Conservation (phyloP, 2,329 filamentous ascomycete species). For the Cercospora sojina region DNA sequence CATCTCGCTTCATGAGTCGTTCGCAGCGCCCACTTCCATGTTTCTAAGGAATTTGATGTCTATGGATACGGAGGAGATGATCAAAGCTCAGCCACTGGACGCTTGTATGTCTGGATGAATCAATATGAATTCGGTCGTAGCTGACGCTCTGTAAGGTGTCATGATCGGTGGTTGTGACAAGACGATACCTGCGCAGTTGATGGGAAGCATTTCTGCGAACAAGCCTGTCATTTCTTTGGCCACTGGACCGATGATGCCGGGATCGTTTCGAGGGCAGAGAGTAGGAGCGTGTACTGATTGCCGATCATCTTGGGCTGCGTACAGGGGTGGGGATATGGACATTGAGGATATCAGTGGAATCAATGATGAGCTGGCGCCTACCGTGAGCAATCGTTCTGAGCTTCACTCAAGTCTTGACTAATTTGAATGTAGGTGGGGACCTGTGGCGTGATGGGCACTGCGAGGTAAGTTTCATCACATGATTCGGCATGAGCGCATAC, state of each 20-base stretch:
- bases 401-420: not conserved
- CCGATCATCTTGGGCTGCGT: slow-evolving; percentile 70
- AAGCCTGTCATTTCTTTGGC: slow-evolving; percentile 68
- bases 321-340: slow-evolving; percentile 63
- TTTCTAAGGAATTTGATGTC: slow-evolving; percentile 72
- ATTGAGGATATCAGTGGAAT: slow-evolving; percentile 69
- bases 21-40: slow-evolving; percentile 72
- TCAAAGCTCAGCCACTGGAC: slow-evolving; percentile 68
- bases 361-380: slow-evolving; percentile 72
- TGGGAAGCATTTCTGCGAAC: slow-evolving; percentile 73
- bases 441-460: slow-evolving; percentile 60
- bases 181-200: slow-evolving; percentile 70
- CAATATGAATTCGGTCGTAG: no score
- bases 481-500: not conserved
- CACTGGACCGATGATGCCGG: slow-evolving; percentile 74
- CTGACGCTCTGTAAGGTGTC: slow-evolving; percentile 11
- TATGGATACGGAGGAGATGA: slow-evolving; percentile 80
- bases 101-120: slow-evolving; percentile 53
- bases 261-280: slow-evolving; percentile 61
- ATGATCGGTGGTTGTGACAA: slow-evolving; percentile 66
- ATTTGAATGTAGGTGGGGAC: slow-evolving; percentile 42
- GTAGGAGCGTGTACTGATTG: slow-evolving; percentile 76
- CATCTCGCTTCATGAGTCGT: slow-evolving; percentile 69
- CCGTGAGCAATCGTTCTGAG: slow-evolving; percentile 47
- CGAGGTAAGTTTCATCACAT: slow-evolving; percentile 25